Conservation (phyloP, 2,329 filamentous ascomycete genomes). For the Zopfia rhizophila region DNA sequence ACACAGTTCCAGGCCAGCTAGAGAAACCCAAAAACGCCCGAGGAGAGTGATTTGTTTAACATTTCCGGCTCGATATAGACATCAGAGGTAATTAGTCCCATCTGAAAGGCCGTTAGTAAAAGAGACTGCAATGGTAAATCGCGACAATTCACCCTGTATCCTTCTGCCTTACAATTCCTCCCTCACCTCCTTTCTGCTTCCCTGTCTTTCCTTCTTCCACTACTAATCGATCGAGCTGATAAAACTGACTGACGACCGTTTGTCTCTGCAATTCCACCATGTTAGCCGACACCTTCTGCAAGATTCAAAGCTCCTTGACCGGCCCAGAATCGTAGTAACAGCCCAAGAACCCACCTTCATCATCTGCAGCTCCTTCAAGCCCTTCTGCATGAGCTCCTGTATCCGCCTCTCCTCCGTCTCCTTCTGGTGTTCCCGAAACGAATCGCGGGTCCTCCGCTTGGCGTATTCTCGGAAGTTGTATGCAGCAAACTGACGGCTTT, state of each 20-base stretch:
- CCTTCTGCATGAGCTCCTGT: constrained; percentile 90
- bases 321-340: background rate
- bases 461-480: constrained; percentile 99
- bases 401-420: constrained; percentile 79
- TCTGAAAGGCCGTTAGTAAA: constrained; percentile 28
- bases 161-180: constrained; percentile 78
- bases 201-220: constrained; percentile 87
- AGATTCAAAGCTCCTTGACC: background rate
- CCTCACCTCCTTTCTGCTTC: constrained; percentile 74
- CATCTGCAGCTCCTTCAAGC: constrained; percentile 84
- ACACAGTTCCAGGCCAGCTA: background rate
- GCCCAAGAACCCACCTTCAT: constrained; percentile 76
- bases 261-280: constrained; percentile 75
- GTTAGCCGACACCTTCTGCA: constrained; percentile 53
- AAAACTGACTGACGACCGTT: constrained; percentile 95
- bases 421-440: constrained; percentile 82
- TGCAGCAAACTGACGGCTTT: constrained; percentile 85
- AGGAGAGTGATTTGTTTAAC: constrained; percentile 4
- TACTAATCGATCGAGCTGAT: constrained; percentile 88
- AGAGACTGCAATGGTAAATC: background rate
- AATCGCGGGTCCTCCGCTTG: constrained; percentile 86
- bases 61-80: background rate
- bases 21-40: constrained; percentile 2
- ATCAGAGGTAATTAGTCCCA: constrained; percentile 29
- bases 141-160: constrained; percentile 73